phyloP scores from a whole-genome alignment of 1,139 yeast species.

The Pichia inconspicua region DNA sequence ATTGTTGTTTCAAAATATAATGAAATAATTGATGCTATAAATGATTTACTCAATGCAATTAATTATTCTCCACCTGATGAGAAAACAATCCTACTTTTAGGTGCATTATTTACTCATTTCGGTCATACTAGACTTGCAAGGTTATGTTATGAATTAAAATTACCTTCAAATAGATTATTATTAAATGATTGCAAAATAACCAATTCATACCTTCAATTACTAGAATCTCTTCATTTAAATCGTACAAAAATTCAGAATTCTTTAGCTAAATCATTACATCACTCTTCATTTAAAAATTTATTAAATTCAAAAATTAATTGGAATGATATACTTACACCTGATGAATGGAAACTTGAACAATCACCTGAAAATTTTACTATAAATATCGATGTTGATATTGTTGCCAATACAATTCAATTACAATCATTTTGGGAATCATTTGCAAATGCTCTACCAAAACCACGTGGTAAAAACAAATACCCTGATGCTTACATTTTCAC shows the following conservation, averaged over 20 bases:
- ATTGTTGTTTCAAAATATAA: slow-evolving; percentile 23
- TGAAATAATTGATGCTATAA: slow-evolving; percentile 35
- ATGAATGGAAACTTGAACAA: no score
- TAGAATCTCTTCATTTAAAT: slow-evolving; percentile 15
- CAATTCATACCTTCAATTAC: slow-evolving; percentile 14
- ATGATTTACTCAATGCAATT: slow-evolving; percentile 48
- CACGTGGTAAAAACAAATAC: slow-evolving; percentile 32
- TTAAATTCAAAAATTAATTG: slow-evolving; percentile 11
- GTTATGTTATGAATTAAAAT: slow-evolving; percentile 45
- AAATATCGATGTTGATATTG: slow-evolving; percentile 5
- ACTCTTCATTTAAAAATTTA: not conserved
- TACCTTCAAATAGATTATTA: slow-evolving; percentile 15
- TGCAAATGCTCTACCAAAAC: slow-evolving; percentile 21
- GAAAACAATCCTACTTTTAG: slow-evolving; percentile 39
- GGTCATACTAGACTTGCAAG: slow-evolving; percentile 47
- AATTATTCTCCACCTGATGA: slow-evolving; percentile 62
- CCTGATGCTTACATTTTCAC: slow-evolving; percentile 46
- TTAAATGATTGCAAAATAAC: slow-evolving; percentile 19
- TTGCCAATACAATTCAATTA: slow-evolving; percentile 12
- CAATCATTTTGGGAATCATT: slow-evolving; percentile 26
- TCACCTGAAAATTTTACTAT: not conserved
- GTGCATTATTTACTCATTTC: slow-evolving; percentile 43
- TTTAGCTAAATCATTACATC: slow-evolving; percentile 4
- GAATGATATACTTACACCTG: slow-evolving; percentile 8
- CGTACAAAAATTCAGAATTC: slow-evolving; percentile 3